Percentiles rank a stretch among this genome's conserved stretches.
These are phyloP conservation scores for Saprolegnia parasitica DNA, from an alignment of 352 stramenopile species.

Conservation along the genomic window DNA sequence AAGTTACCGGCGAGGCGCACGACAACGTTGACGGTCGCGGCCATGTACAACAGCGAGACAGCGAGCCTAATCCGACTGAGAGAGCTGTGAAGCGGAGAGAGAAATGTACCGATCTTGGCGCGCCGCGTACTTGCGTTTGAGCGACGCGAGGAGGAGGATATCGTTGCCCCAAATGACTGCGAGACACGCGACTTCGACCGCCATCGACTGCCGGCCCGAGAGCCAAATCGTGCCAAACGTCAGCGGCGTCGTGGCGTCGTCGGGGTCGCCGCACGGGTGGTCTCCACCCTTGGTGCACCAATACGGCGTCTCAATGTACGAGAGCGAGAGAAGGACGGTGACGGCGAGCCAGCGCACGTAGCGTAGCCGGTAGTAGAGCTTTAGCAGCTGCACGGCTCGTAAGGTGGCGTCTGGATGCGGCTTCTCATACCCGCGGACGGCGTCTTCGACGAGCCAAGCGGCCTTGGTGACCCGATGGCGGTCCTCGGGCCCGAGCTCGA, in stretches of 20 bases:
- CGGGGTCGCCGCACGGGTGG: conserved; percentile 54
- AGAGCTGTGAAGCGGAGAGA: neutral
- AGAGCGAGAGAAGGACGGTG: conserved; percentile 40
- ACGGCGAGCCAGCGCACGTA: conserved; percentile 46
- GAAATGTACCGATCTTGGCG: conserved; percentile 15
- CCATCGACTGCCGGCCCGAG: conserved; percentile 42
- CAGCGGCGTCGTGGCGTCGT: conserved; percentile 70
- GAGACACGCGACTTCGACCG: conserved; percentile 15
- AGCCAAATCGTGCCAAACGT: conserved; percentile 79
- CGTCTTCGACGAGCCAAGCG: conserved; percentile 25
- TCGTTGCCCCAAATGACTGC: conserved; percentile 11
- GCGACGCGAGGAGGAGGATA: neutral
- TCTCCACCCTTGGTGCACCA: conserved; percentile 43
- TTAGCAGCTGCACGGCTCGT: neutral
- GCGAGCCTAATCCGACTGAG: neutral
- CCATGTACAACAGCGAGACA: neutral
- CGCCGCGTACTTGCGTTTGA: conserved; percentile 8
- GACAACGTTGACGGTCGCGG: conserved; percentile 28
- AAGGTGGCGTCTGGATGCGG: conserved; percentile 11
- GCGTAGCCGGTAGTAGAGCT: conserved; percentile 43
- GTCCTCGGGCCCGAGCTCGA: conserved; percentile 5
- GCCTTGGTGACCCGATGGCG: conserved; percentile 8
- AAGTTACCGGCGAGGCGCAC: conserved; percentile 2
- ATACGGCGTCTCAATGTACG: conserved; percentile 53
- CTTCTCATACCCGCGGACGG: conserved; percentile 10